Evolutionary conservation across 306 rosid species (phyloP), one percentile per base, ranked within the genome.

Genomic region (Rosa persica): DNA sequence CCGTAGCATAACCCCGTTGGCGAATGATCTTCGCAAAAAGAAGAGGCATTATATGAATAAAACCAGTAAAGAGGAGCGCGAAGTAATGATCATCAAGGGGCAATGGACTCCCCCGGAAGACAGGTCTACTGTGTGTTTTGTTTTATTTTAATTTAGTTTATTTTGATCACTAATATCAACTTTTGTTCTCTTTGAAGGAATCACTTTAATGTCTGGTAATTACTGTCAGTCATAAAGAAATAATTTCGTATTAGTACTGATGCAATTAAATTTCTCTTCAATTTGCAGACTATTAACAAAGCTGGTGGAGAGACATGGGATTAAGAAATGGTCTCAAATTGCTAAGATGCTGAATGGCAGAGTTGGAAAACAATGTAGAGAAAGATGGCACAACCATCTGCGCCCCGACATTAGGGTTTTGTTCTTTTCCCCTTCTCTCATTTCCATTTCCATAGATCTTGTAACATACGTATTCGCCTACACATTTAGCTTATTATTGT

Each of bases 381-480:
- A 93, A 76, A 89, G 98, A 83, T 93, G 97, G 93, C 87, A 83
- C 84, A 91, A 91, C 46, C 96, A 93, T 88, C 82, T 93, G 22
- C 75, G 83, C 38, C 97, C 98, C 34, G 83, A 91, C 77, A 83
- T 91, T 67, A 89, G 74, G 96, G 98, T 88, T 87, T 76, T 11
- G 69, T 67, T 54, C 40, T 25, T 78, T 70, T 11, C 39, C 47
- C 57, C 36, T 42, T 46, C 47, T 75, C 68, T 30, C 47, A 38
- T 1, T 23, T 25, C 12, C 58, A 75, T 23, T 40, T 79, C 44
- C 73, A 83, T 77, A 72, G 20, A 64, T 16, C 13, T 27, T 43
- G 20, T 22, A 23, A 25, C 15, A 65, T 25, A 34, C 68, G 6
- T 15, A 30, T 16, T 8, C 22, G 27, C 34, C 8, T 57, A 57